A percentile compares a stretch with the other conserved stretches of the same genome.
Conservation (phyloP, 345 rosid genomes). For the Camelina sativa region DNA sequence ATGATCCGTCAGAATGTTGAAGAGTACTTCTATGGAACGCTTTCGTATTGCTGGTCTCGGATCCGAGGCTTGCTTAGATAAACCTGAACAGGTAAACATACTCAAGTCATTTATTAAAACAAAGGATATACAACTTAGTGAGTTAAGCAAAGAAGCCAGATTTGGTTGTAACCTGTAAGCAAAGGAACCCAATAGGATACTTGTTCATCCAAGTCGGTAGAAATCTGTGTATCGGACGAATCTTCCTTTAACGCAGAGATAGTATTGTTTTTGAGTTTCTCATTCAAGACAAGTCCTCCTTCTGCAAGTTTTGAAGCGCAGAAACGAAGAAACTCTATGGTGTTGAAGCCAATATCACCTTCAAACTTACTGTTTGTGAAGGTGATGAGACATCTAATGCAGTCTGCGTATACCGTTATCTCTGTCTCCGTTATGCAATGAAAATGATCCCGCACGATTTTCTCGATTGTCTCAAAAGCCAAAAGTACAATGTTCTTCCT, state of each 20-base stretch:
- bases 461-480: slow-evolving; percentile 93
- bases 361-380: slow-evolving; percentile 91
- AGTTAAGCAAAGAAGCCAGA: slow-evolving; percentile 5
- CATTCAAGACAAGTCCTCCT: slow-evolving; percentile 74
- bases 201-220: slow-evolving; percentile 68
- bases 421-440: slow-evolving; percentile 91
- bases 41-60: slow-evolving; percentile 78
- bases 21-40: slow-evolving; percentile 85
- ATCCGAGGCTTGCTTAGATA: slow-evolving; percentile 80
- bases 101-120: slow-evolving; percentile 3
- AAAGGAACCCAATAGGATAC: slow-evolving; percentile 91
- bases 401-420: slow-evolving; percentile 77
- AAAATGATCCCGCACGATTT: slow-evolving; percentile 90
- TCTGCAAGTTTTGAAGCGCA: slow-evolving; percentile 93
- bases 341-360: slow-evolving; percentile 91
- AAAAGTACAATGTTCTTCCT: slow-evolving; percentile 81
- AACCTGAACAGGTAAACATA: slow-evolving; percentile 58
- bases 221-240: slow-evolving; percentile 46
- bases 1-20: slow-evolving; percentile 90
- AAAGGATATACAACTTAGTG: neutral
- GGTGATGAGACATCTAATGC: slow-evolving; percentile 85
- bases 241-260: slow-evolving; percentile 47
- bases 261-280: slow-evolving; percentile 55
- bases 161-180: slow-evolving; percentile 66
- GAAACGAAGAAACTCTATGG: slow-evolving; percentile 94